These are phyloP conservation scores for Picochlorum sp. DNA, from an alignment of 139 green algal species.

Conservation along the genomic window DNA sequence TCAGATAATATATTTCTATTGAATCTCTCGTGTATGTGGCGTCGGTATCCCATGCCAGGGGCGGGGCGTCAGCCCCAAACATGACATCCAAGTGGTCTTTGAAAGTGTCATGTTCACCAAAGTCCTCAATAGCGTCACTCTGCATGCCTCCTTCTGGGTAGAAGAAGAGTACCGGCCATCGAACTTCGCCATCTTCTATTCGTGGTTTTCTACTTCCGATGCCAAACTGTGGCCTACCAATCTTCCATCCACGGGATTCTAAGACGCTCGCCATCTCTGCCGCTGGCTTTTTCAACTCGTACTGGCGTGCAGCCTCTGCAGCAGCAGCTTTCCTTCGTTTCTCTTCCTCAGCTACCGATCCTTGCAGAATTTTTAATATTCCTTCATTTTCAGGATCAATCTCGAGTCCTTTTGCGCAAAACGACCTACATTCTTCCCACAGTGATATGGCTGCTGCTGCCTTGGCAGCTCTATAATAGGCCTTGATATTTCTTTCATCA, in stretches of 20 bases:
- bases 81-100: slow-evolving; percentile 71
- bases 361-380: slow-evolving; percentile 34
- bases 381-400: slow-evolving; percentile 53
- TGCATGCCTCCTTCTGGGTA: slow-evolving; percentile 75
- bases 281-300: slow-evolving; percentile 21
- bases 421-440: slow-evolving; percentile 33
- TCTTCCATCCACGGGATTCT: slow-evolving; percentile 26
- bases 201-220: slow-evolving; percentile 38
- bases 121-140: slow-evolving; percentile 74
- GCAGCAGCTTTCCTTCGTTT: slow-evolving; percentile 1
- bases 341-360: slow-evolving; percentile 4
- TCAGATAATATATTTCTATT: slow-evolving; percentile 83
- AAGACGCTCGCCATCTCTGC: slow-evolving; percentile 30
- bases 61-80: slow-evolving; percentile 50
- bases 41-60: slow-evolving; percentile 72
- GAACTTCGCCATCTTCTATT: slow-evolving; percentile 43
- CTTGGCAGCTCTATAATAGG: slow-evolving; percentile 58
- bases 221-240: slow-evolving; percentile 44
- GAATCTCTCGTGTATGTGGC: slow-evolving; percentile 51
- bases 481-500: slow-evolving; percentile 56
- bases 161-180: slow-evolving; percentile 81
- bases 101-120: slow-evolving; percentile 52
- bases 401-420: slow-evolving; percentile 45
- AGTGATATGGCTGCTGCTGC: slow-evolving; percentile 53
- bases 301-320: slow-evolving; percentile 17